Conservation (phyloP, 345 rosid genomes). For the Isatis tinctoria region DNA sequence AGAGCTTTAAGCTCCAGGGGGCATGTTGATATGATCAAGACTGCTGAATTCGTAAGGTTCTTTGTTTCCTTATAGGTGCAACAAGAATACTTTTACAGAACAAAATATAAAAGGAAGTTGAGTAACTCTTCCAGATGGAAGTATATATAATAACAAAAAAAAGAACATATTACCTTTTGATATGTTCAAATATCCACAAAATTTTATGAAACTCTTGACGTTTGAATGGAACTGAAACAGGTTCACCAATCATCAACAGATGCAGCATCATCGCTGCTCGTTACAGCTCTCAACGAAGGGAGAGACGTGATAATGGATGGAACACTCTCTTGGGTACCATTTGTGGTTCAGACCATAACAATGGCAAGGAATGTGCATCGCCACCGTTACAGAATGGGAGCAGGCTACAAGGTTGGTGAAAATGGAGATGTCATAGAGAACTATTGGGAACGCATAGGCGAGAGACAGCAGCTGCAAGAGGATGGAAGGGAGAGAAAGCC, state of each 20-base stretch:
- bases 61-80: conserved; percentile 10
- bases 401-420: conserved; percentile 62
- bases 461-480: conserved; percentile 46
- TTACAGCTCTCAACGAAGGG: conserved; percentile 94
- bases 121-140: background rate
- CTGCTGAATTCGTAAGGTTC: conserved; percentile 75
- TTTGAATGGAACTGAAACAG: conserved; percentile 38
- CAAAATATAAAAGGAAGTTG: background rate
- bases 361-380: conserved; percentile 94
- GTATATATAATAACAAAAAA: background rate
- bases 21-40: conserved; percentile 78
- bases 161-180: background rate
- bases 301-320: conserved; percentile 97
- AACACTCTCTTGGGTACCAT: conserved; percentile 93
- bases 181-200: background rate
- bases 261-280: conserved; percentile 93
- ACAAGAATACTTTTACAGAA: background rate
- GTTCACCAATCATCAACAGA: conserved; percentile 98
- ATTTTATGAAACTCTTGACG: conserved; percentile 2
- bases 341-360: conserved; percentile 85
- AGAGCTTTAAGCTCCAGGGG: conserved; percentile 86
- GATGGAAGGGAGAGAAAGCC: conserved; percentile 65
- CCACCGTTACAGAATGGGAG: conserved; percentile 85
- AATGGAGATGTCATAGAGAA: conserved; percentile 69
- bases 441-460: conserved; percentile 80